Percentiles rank a stretch among this genome's conserved stretches.
Conservation (phyloP, 441 rosid species). For the Erodium chrysanthum region DNA sequence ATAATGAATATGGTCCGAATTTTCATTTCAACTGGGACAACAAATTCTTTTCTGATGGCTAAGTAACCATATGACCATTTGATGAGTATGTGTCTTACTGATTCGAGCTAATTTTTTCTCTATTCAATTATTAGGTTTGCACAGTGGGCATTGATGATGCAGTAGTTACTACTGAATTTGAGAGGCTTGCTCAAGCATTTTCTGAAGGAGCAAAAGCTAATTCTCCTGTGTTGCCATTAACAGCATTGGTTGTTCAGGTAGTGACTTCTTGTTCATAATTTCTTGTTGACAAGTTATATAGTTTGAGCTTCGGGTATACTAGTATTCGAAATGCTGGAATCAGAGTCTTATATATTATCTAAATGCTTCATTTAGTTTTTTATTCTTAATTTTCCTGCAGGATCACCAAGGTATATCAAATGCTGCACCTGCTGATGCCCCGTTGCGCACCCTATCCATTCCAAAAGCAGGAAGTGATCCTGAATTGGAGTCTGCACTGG, state of each 20-base stretch:
- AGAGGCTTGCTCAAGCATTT: constrained; percentile 59
- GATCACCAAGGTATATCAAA: constrained; percentile 94
- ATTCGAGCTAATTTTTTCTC: constrained; percentile 11
- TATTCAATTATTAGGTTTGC: constrained; percentile 40
- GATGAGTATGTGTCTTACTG: not conserved
- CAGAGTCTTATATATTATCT: not conserved
- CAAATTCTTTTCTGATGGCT: not conserved
- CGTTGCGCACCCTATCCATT: constrained; percentile 44
- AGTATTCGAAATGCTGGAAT: not conserved
- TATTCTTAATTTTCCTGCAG: constrained; percentile 28
- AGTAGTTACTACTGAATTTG: constrained; percentile 44
- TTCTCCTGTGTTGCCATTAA: constrained; percentile 63
- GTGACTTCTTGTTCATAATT: constrained; percentile 7
- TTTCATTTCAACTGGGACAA: not conserved
- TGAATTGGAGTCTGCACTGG: constrained; percentile 26
- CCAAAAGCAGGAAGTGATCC: constrained; percentile 31
- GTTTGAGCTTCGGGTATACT: not conserved
- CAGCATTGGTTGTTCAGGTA: constrained; percentile 86
- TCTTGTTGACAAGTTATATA: not conserved
- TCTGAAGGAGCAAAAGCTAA: constrained; percentile 50
- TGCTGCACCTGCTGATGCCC: constrained; percentile 76
- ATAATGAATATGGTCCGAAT: not conserved
- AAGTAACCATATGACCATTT: not conserved
- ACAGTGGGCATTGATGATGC: constrained; percentile 41
- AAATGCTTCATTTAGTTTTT: constrained; percentile 6